A percentile compares a stretch with the other conserved stretches of the same genome.
phyloP scores from a whole-genome alignment of 2,329 filamentous ascomycete species.

The Lasiodiplodia hormozganensis region DNA sequence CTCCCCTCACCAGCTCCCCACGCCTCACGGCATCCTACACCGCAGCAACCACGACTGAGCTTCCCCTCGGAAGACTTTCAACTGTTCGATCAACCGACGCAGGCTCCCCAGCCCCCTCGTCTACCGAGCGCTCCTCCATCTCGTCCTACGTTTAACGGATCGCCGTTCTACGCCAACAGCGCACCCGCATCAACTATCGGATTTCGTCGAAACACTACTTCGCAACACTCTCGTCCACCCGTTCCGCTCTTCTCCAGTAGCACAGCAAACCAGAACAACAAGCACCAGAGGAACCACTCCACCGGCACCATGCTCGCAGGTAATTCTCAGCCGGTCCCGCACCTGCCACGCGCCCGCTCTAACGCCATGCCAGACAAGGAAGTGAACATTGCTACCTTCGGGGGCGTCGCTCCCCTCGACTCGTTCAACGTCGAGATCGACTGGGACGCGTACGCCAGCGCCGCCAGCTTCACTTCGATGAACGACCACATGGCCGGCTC shows the following conservation, averaged over 20 bases:
- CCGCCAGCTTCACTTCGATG: slow-evolving; percentile 51
- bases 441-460: slow-evolving; percentile 36
- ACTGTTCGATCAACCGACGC: slow-evolving; percentile 67
- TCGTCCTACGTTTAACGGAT: slow-evolving; percentile 66
- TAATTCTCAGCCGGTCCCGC: slow-evolving; percentile 32
- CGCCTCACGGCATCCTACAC: slow-evolving; percentile 59
- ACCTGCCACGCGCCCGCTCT: background rate
- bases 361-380: slow-evolving; percentile 22
- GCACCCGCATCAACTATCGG: slow-evolving; percentile 66
- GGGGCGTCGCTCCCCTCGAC: slow-evolving; percentile 15
- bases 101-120: slow-evolving; percentile 54
- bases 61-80: slow-evolving; percentile 74
- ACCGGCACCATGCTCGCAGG: slow-evolving; percentile 45
- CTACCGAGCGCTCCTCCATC: slow-evolving; percentile 60
- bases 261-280: slow-evolving; percentile 58
- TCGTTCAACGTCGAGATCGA: slow-evolving; percentile 31
- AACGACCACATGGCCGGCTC: slow-evolving; percentile 45
- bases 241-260: slow-evolving; percentile 72
- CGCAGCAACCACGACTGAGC: slow-evolving; percentile 46
- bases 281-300: slow-evolving; percentile 32
- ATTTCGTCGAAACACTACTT: slow-evolving; percentile 61
- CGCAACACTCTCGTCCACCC: slow-evolving; percentile 65
- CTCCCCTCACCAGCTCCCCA: slow-evolving; percentile 69
- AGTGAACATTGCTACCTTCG: slow-evolving; percentile 25
- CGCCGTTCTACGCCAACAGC: slow-evolving; percentile 72